Evolutionary conservation across 495 filamentous ascomycete genomes (phyloP).

Genomic region (Rostrohypoxylon terebratum): DNA sequence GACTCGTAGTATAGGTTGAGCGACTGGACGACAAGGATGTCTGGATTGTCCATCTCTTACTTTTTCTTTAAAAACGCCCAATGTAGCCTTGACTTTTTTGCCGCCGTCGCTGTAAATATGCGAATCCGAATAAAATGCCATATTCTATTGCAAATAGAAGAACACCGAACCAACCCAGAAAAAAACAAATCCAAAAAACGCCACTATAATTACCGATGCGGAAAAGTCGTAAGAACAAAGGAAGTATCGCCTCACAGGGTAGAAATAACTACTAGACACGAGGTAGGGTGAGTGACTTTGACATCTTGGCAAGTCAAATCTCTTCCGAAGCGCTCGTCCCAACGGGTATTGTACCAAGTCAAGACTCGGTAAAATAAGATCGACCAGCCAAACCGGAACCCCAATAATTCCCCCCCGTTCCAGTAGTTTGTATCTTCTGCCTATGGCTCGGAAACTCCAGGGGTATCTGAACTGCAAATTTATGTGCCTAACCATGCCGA

Average conservation of each 20-base stretch:
- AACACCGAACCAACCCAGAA: slow-evolving; percentile 40
- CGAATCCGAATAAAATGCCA: slow-evolving; percentile 44
- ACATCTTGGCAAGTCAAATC: slow-evolving; percentile 15
- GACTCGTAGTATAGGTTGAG: slow-evolving; percentile 33
- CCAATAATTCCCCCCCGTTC: slow-evolving; percentile 36
- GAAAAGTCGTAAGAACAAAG: slow-evolving; percentile 35
- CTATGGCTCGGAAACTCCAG: slow-evolving; percentile 49
- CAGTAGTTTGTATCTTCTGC: slow-evolving; percentile 47
- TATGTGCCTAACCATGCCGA: slow-evolving; percentile 51
- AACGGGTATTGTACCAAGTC: slow-evolving; percentile 7
- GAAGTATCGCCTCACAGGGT: slow-evolving; percentile 27
- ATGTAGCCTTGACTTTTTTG: slow-evolving; percentile 45
- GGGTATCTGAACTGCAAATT: slow-evolving; percentile 54
- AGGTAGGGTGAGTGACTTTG: slow-evolving; percentile 2
- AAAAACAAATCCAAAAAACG: slow-evolving; percentile 45
- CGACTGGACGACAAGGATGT: slow-evolving; percentile 31
- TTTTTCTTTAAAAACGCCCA: slow-evolving; percentile 49
- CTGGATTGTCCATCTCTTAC: slow-evolving; percentile 40
- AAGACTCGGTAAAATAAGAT: slow-evolving; percentile 26
- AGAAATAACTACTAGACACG: slow-evolving; percentile 14
- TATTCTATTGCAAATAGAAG: slow-evolving; percentile 49
- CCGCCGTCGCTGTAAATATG: slow-evolving; percentile 50
- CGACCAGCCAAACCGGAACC: slow-evolving; percentile 38
- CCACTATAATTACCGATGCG: slow-evolving; percentile 45
- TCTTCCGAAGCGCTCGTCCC: slow-evolving; percentile 28